Percentiles rank a stretch among this genome's conserved stretches.
Evolutionary conservation across 257 asterid genomes (phyloP).

Genomic region (Scutellaria baicalensis): DNA sequence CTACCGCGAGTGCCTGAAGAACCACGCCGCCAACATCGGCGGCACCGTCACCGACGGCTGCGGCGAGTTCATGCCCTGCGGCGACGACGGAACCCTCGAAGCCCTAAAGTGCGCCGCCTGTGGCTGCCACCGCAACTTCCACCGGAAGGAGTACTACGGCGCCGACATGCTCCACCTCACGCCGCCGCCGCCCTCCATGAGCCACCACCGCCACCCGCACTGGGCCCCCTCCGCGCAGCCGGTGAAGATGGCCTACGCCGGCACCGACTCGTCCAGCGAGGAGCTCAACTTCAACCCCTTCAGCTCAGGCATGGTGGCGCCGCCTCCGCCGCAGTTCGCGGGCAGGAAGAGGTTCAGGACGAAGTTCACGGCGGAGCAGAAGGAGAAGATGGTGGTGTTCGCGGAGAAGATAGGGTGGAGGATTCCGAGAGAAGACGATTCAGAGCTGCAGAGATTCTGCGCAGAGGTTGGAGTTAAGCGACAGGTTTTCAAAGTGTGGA

Average conservation of each 20-base stretch:
- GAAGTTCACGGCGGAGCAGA: slow-evolving; percentile 75
- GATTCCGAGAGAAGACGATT: slow-evolving; percentile 88
- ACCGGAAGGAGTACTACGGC: slow-evolving; percentile 48
- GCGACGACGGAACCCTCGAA: slow-evolving; percentile 78
- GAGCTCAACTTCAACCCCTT: slow-evolving; percentile 61
- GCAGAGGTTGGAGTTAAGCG: slow-evolving; percentile 78
- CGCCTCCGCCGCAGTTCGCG: slow-evolving; percentile 46
- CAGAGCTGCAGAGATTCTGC: slow-evolving; percentile 76
- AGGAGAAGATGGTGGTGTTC: slow-evolving; percentile 81
- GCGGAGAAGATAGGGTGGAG: slow-evolving; percentile 95
- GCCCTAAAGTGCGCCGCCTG: slow-evolving; percentile 94
- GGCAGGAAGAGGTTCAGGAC: slow-evolving; percentile 66
- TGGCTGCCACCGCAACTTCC: slow-evolving; percentile 81
- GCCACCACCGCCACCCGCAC: slow-evolving; percentile 24
- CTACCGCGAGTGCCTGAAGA: slow-evolving; percentile 80
- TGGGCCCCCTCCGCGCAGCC: slow-evolving; percentile 58
- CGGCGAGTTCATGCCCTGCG: slow-evolving; percentile 95
- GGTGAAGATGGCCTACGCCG: slow-evolving; percentile 50
- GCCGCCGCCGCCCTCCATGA: slow-evolving; percentile 31
- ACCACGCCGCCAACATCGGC: slow-evolving; percentile 86
- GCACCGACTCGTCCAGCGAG: slow-evolving; percentile 77
- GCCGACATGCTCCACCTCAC: slow-evolving; percentile 41
- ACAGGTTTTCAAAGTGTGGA: slow-evolving; percentile 93
- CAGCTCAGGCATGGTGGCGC: slow-evolving; percentile 32
- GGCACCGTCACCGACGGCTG: slow-evolving; percentile 95